Base-by-base conservation (phyloP, 2,329 filamentous ascomycete species). In the Harringtonia lauricola region DNA sequence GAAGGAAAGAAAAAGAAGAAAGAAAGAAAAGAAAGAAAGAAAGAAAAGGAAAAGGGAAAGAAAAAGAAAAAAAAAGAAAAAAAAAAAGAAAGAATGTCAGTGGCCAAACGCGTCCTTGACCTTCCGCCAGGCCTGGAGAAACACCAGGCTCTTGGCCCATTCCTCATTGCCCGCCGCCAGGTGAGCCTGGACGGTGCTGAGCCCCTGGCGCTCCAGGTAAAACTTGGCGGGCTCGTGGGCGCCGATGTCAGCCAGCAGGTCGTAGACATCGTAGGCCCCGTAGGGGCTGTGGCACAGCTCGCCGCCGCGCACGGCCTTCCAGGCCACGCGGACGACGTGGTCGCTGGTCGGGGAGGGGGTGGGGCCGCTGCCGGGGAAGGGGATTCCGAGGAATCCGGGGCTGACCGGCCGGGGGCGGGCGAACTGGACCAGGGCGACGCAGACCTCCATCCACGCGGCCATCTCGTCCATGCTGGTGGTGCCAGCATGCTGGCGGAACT, bases 401-500 rank as follows among this genome's bases (percentile, higher is more conserved):
- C 26, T n/a, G n/a, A n/a, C n/a, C n/a, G n/a, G 18, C 4, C 33
- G 29, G 2, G 36, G 39, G 2, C 44, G 44, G 19, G 35, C 36
- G 17, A 24, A 8, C 2, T n/a, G 18, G 5, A 45, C 39, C 4
- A 47, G 14, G 3, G 24, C 22, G 2, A 7, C 21, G 17, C 46
- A 47, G 2, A 47, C 31, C 5, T 24, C 26, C 15, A 38, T 28
- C 43, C 46, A 47, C 1, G 31, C 22, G 4, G 6, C 29, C 5
- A 42, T 45, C 13, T 38, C 42, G 8, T 15, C 29, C 8, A 40
- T 9, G 12, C 42, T 39, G 6, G 28, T 42, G 14, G 46, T 47
- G n/a, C 39, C 39, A 1, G 22, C 46, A 26, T 47, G 42, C 19
- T 47, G 42, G 8, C 46, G 21, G 21, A 47, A 47, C 26, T 45